Base-by-base conservation (phyloP, 78 protist genomes). In the Speleostelium caveatum region DNA sequence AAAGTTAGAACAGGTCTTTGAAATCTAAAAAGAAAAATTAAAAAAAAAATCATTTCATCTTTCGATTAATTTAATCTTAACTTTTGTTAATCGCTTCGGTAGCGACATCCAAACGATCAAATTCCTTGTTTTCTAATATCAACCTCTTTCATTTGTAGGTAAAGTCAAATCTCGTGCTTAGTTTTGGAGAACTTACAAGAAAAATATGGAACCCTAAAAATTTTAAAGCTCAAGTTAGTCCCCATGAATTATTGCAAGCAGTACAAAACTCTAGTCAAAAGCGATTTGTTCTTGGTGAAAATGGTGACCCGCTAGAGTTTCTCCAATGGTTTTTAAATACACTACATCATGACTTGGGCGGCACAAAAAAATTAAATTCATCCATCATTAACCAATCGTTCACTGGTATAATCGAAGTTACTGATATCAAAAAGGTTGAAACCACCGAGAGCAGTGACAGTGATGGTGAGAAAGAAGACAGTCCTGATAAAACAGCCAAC, bases 121-220 rank as follows among this genome's bases (percentile, higher is more conserved):
- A 21, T 21, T 66, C 32, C 59, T 66, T 22, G 72, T 66, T n/a
- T 21, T 39, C 22, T 66, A 21, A 66, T 21, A 66, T 35, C 21
- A n/a, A 71, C 59, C 26, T 8, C 16, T n/a, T n/a, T n/a, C n/a
- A n/a, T n/a, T n/a, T n/a, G n/a, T n/a, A 90, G 28, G 36, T n/a
- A n/a, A n/a, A n/a, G n/a, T 75, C 95, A 24, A n/a, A 42, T 22
- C 62, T 94, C 56, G 95, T 92, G 7, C 16, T 4, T 17, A 33
- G 63, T 10, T 94, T 97, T 21, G 89, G 96, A 22, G 97, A 95
- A 63, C 76, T 97, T 19, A 17, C 87, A 0, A 87, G 99, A 39
- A 97, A 96, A 86, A 21, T 98, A 19, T 98, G 97, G 97, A 96
- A 94, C 75, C 96, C 98, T 33, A 61, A 45, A 24, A 94, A 90